Evolutionary conservation across 176 grass and related monocot species (phyloP).

Genomic region (Areca catechu): DNA sequence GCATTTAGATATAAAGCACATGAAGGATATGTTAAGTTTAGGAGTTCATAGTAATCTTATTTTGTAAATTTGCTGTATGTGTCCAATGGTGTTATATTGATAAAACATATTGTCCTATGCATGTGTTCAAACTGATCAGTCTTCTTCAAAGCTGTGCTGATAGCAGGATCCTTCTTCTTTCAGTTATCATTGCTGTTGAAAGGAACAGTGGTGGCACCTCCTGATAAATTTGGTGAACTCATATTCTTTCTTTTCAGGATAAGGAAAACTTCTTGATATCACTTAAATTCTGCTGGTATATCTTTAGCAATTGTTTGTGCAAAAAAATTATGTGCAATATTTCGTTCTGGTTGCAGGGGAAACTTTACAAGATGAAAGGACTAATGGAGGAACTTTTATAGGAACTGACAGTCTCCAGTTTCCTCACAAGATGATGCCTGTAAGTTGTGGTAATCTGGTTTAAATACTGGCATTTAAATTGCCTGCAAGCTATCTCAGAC

Average conservation of each 20-base stretch:
- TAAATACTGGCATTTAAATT: neutral
- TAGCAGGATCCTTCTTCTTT: conserved; percentile 21
- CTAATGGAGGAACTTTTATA: conserved; percentile 66
- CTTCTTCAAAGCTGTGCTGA: neutral
- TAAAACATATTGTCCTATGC: too few relatives aligned
- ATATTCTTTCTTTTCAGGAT: conserved; percentile 16
- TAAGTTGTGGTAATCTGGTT: conserved; percentile 23
- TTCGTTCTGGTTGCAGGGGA: conserved; percentile 42
- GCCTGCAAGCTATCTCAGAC: neutral
- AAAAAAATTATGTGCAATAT: too few relatives aligned
- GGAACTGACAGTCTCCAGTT: conserved; percentile 79
- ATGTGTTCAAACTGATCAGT: too few relatives aligned
- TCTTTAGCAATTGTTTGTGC: too few relatives aligned
- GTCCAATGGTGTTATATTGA: too few relatives aligned
- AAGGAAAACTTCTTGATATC: neutral
- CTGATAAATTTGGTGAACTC: conserved; percentile 80
- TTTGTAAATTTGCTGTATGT: too few relatives aligned
- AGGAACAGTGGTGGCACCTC: conserved; percentile 92
- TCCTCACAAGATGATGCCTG: conserved; percentile 95
- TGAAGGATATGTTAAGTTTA: too few relatives aligned
- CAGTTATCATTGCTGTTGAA: conserved; percentile 97
- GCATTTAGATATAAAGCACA: too few relatives aligned
- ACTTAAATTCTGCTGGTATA: neutral
- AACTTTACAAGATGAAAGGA: conserved; percentile 74
- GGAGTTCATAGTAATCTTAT: too few relatives aligned